These are phyloP conservation scores for Lichtheimia hyalospora DNA, from an alignment of 371 early-diverging fungal genomes.

Conservation along the genomic window DNA sequence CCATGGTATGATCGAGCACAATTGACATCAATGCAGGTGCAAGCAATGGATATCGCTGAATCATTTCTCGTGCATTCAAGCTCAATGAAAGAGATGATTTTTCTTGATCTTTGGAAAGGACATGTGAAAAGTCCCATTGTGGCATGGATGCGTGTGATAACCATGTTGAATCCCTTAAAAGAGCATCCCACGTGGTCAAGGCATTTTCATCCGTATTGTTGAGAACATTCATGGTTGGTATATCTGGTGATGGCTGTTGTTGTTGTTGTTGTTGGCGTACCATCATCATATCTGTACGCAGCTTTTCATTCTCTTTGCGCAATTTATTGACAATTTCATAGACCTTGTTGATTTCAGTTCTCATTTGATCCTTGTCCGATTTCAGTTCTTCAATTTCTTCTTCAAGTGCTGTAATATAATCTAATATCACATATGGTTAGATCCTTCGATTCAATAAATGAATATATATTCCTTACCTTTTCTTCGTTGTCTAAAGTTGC, in stretches of 20 bases:
- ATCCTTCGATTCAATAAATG: not conserved
- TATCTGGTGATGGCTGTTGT: not conserved
- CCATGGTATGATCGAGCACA: constrained; percentile 40
- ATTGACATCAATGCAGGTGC: constrained; percentile 50
- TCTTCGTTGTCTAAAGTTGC: constrained; percentile 85
- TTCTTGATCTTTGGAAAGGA: constrained; percentile 25
- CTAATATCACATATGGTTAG: constrained; percentile 27
- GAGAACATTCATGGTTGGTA: constrained; percentile 3
- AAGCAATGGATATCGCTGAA: constrained; percentile 36
- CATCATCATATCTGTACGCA: constrained; percentile 34
- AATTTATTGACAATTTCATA: constrained; percentile 21
- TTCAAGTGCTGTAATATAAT: constrained; percentile 80
- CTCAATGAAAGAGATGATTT: not conserved
- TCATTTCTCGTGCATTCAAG: not conserved
- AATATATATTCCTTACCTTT: constrained; percentile 61
- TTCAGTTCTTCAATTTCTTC: constrained; percentile 42
- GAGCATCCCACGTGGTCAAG: constrained; percentile 1
- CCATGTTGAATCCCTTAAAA: constrained; percentile 17
- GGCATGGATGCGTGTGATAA: constrained; percentile 42
- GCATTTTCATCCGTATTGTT: not conserved
- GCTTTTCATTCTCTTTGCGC: constrained; percentile 36
- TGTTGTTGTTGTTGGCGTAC: constrained; percentile 2
- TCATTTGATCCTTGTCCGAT: constrained; percentile 55
- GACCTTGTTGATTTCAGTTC: constrained; percentile 43
- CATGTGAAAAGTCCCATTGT: constrained; percentile 31